Base-by-base conservation (phyloP, 495 filamentous ascomycete genomes). In the Hapsidospora chrysogenum region DNA sequence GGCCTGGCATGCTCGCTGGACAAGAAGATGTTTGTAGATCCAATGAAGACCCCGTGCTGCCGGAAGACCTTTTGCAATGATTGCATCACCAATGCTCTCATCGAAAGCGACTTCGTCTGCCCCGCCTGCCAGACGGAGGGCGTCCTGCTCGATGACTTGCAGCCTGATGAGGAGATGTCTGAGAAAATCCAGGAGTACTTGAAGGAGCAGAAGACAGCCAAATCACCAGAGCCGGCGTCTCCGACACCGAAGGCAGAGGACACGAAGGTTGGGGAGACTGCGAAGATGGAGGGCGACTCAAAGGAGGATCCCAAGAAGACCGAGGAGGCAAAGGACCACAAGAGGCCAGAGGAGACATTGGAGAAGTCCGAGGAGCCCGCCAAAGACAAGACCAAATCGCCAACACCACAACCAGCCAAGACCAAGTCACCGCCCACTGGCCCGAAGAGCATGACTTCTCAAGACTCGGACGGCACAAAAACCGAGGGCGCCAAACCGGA, bases 1-100 rank as follows among this genome's bases (percentile, higher is more conserved):
- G 92, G 89, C 36, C 61, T 97, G 46, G 76, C 86, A 56, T 97
- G 89, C 66, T 64, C 83, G 45, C 80, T 96, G 68, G 86, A 94
- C 71, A 87, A 92, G 57, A 83, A 78, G 55, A 74, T 93, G 65
- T 94, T 95, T 62, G 70, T 87, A 75, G 80, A 94, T 54, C 86
- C 89, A 65, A 85, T 85, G 64, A 87, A 93, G 70, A 96, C 87
- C 45, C 92, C 89, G 40, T 97, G 89, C 66, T 97, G 89, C 66
- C 71, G 79, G 54, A 85, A 78, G 68, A 93, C 85, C 53, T 96
- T 87, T 70, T 97, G 89, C 73, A 81, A 85, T 71, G 85, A 96
- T 46, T 97, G 89, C 78, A 93, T 96, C 56, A 85, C 85, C 47
- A 92, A 86, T 72, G 78, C 83, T 48, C 76, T 97, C 61, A 85